Conservation (phyloP, 805 yeast genomes). For the Candida yuanshanica region DNA sequence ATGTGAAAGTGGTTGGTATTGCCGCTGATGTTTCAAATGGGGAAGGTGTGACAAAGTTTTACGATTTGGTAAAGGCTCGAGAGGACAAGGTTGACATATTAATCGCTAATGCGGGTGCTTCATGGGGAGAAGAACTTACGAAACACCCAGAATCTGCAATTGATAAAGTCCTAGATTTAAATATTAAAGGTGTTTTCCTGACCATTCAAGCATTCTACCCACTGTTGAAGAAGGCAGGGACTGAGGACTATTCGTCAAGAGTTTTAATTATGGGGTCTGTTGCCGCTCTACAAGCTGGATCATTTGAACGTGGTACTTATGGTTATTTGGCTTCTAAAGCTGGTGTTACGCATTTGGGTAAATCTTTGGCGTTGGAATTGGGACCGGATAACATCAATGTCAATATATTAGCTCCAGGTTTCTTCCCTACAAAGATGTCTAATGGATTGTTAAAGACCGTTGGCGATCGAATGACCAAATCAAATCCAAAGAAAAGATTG, state of each 20-base stretch:
- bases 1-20: constrained; percentile 35
- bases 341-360: constrained; percentile 65
- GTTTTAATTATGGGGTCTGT: constrained; percentile 63
- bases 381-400: constrained; percentile 66
- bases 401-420: constrained; percentile 70
- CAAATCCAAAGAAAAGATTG: constrained; percentile 58
- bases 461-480: constrained; percentile 39
- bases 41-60: constrained; percentile 41
- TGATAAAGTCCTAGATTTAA: constrained; percentile 56
- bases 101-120: constrained; percentile 74
- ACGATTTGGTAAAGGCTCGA: constrained; percentile 34
- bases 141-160: constrained; percentile 57
- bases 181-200: constrained; percentile 62
- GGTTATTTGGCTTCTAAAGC: constrained; percentile 75
- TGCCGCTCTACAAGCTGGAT: constrained; percentile 41
- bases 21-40: constrained; percentile 53
- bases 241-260: constrained; percentile 54
- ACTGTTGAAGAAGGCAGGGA: constrained; percentile 46
- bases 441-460: constrained; percentile 48
- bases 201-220: constrained; percentile 61
- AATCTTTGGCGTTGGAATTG: constrained; percentile 55
- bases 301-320: constrained; percentile 39
- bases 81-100: constrained; percentile 49
- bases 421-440: constrained; percentile 72
- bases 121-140: constrained; percentile 67